Conservation (phyloP, 352 stramenopile genomes). For the Globisporangium cylindrosporum region DNA sequence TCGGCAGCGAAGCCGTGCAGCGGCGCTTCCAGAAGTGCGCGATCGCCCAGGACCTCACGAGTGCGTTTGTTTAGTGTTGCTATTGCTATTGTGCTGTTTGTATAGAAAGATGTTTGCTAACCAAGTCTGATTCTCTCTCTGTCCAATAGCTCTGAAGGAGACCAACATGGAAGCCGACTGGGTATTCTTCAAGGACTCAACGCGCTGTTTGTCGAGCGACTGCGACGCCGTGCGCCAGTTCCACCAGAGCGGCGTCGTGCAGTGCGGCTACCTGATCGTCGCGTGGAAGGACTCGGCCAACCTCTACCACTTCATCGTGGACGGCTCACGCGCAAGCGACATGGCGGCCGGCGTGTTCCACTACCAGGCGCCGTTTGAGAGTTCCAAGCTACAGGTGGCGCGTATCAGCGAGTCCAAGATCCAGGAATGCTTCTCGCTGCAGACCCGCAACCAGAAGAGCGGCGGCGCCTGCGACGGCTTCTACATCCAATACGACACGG, state of each 20-base stretch:
- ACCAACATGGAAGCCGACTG: conserved; percentile 63
- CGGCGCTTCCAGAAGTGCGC: conserved; percentile 56
- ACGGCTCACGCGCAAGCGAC: conserved; percentile 61
- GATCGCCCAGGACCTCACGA: conserved; percentile 41
- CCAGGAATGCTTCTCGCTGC: conserved; percentile 57
- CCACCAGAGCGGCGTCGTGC: conserved; percentile 54
- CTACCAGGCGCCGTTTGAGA: conserved; percentile 38
- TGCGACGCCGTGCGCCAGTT: conserved; percentile 60
- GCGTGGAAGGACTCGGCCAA: conserved; percentile 53
- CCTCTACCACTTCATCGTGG: conserved; percentile 70
- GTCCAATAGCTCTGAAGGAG: conserved; percentile 27
- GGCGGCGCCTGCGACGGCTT: conserved; percentile 52
- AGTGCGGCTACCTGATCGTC: conserved; percentile 63
- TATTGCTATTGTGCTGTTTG: too few species aligned
- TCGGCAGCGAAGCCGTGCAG: conserved; percentile 43
- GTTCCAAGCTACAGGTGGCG: conserved; percentile 25
- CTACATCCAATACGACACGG: conserved; percentile 61
- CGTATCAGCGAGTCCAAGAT: conserved; percentile 35
- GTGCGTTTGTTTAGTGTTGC: conserved; percentile 22
- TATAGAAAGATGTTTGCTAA: not conserved
- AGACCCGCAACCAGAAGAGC: conserved; percentile 70
- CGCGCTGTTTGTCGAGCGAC: conserved; percentile 53
- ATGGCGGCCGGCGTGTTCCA: conserved; percentile 68
- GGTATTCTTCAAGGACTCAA: conserved; percentile 64
- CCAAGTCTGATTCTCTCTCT: not conserved